Evolutionary conservation across 1,284 basidiomycete species (phyloP), one percentile per base, ranked within the genome.

Genomic region (Ganoderma lucidum): DNA sequence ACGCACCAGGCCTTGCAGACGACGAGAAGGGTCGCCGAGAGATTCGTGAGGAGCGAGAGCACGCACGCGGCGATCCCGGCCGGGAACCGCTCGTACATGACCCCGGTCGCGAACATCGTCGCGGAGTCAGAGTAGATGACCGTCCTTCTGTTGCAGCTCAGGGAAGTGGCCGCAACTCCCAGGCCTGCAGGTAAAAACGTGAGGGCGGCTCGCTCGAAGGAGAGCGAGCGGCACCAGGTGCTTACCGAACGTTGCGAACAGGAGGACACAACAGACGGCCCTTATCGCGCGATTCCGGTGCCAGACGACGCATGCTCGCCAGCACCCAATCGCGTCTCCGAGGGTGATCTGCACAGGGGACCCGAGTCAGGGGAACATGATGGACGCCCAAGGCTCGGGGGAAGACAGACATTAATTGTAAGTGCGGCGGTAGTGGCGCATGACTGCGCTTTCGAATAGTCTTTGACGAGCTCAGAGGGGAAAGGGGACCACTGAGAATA

Each of bases 231-330:
- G 23, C 23, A 23, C 23, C 35, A 35, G 6, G 28, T 9, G 12
- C 51, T 23, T 6, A 62, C 61, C 42, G 28, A 45, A 32, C 1
- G 61, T 62, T 14, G 61, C 61, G 15, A 4, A 19, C 6, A 62
- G 23, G 23, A 62, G 17, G 8, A 19, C 23, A 9, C 12, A 28
- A 14, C 61, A 23, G 15, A 12, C 19, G 12, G 42, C 42, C 2
- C 1, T 10, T 0, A 62, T 28, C 0, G 19, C 17, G 9, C 39
- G 39, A 14, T 62, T 28, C 15, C 17, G n/a, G 17, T n/a, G 41
- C 61, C 61, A 45, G 14, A 62, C 15, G 19, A 32, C 61, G 28
- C 61, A 62, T 6, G 61, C 10, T 10, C 61, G 42, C 61, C 42
- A 62, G 32, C 61, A 62, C 3, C 48, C 61, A 23, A 62, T 45